A percentile compares a stretch with the other conserved stretches of the same genome.
phyloP scores from a whole-genome alignment of 192 early-diverging fungal genomes.

The Backusella psychrophila region DNA sequence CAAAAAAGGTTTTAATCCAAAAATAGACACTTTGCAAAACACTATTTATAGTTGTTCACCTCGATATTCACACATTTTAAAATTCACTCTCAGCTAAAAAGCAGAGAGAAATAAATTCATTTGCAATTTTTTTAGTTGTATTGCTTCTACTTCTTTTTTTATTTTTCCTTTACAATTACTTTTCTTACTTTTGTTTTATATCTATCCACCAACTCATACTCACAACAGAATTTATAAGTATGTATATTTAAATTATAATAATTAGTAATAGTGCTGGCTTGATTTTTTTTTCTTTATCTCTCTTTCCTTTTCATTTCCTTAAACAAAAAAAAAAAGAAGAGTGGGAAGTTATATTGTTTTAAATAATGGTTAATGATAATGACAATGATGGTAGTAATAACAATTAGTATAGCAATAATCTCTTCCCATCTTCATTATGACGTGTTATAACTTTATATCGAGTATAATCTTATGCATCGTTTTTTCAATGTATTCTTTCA shows the following conservation, averaged over 20 bases:
- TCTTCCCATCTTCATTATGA: not conserved
- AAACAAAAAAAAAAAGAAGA: not conserved
- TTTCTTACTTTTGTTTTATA: conserved; percentile 6
- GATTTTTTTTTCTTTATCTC: not conserved
- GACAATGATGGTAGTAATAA: not conserved
- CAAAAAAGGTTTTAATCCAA: not conserved
- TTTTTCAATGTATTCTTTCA: not conserved
- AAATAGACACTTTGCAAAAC: not conserved
- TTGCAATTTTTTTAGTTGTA: too few species aligned
- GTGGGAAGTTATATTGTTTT: conserved; percentile 9
- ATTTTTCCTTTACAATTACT: conserved; percentile 49
- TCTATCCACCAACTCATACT: not conserved
- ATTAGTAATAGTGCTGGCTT: not conserved
- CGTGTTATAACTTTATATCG: not conserved
- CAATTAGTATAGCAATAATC: not conserved
- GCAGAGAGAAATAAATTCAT: not conserved
- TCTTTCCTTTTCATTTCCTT: conserved; percentile 9
- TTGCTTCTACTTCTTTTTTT: conserved; percentile 9
- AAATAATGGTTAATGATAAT: not conserved
- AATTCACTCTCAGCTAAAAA: conserved; percentile 22
- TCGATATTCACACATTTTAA: conserved; percentile 50
- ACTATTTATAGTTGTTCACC: not conserved
- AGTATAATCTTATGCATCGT: not conserved
- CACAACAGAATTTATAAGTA: conserved; percentile 6
- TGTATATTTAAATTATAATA: not conserved